Percentiles rank a stretch among this genome's conserved stretches.
phyloP scores from a whole-genome alignment of 441 rosid species.

The Brassica balearica region DNA sequence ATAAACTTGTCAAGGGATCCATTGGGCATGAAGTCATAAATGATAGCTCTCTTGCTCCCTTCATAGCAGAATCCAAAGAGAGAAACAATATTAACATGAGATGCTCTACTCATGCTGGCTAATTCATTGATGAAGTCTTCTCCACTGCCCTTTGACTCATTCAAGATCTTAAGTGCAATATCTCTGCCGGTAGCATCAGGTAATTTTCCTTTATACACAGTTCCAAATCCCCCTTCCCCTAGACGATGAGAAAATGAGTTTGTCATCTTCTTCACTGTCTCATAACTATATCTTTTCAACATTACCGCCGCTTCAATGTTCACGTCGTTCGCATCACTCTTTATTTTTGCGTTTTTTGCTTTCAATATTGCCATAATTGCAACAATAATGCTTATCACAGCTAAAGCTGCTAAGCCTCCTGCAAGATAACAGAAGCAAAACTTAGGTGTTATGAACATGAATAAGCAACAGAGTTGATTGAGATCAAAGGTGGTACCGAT shows the following conservation, averaged over 20 bases:
- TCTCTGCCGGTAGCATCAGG: slow-evolving; percentile 33
- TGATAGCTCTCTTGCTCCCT: slow-evolving; percentile 41
- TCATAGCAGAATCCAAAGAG: slow-evolving; percentile 51
- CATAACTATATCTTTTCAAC: slow-evolving; percentile 14
- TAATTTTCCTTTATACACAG: slow-evolving; percentile 49
- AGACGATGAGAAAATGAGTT: slow-evolving; percentile 38
- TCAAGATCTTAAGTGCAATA: slow-evolving; percentile 51
- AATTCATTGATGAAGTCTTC: slow-evolving; percentile 55
- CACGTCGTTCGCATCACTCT: neutral
- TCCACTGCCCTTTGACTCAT: slow-evolving; percentile 37
- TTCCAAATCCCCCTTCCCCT: slow-evolving; percentile 53
- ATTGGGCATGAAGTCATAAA: slow-evolving; percentile 49
- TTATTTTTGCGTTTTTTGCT: neutral
- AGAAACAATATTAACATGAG: slow-evolving; percentile 53
- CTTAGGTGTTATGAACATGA: neutral
- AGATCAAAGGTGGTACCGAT: neutral
- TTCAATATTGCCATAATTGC: neutral
- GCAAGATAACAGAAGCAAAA: neutral
- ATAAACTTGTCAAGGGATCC: slow-evolving; percentile 54
- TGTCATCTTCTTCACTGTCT: neutral
- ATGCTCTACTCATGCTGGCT: slow-evolving; percentile 49
- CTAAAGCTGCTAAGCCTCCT: neutral
- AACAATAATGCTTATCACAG: neutral
- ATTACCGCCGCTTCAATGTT: slow-evolving; percentile 27
- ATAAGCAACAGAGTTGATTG: neutral